Evolutionary conservation across 768 basidiomycete genomes (phyloP).

Genomic region (Tulasnella sp.): DNA sequence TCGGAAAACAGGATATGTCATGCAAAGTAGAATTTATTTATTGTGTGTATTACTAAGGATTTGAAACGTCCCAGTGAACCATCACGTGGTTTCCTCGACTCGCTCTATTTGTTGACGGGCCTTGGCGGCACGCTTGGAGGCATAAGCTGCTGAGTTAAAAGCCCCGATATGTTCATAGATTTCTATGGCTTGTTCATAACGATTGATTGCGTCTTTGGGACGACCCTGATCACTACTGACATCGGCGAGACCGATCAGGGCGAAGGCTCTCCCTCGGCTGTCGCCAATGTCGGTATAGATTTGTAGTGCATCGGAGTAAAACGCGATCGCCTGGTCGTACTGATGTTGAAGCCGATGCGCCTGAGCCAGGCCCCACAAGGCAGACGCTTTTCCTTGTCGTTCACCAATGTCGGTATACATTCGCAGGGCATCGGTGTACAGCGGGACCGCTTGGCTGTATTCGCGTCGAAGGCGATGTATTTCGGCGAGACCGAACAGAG

Average conservation of each 20-base stretch:
- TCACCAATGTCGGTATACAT: not conserved
- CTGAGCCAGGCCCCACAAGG: not conserved
- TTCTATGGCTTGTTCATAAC: not conserved
- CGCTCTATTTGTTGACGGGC: too few species aligned
- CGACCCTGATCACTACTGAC: not conserved
- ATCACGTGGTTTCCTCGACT: too few species aligned
- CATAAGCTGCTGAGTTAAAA: too few species aligned
- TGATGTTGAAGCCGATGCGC: not conserved
- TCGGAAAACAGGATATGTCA: too few species aligned
- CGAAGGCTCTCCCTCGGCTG: not conserved
- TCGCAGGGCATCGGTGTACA: not conserved
- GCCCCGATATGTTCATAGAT: not conserved
- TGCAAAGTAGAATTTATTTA: too few species aligned
- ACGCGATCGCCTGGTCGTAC: not conserved
- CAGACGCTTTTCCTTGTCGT: not conserved
- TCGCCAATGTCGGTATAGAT: not conserved
- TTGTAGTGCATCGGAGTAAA: not conserved
- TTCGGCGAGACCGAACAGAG: not conserved
- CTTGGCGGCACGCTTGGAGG: too few species aligned
- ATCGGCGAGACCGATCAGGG: not conserved
- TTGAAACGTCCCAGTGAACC: too few species aligned
- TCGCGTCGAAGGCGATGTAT: not conserved
- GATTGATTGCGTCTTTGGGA: not conserved
- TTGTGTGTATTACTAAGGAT: too few species aligned
- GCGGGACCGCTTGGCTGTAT: not conserved